Percentiles rank a stretch among this genome's conserved stretches.
phyloP scores from a whole-genome alignment of 176 grass and related monocot genomes.

The Luzula sylvatica region DNA sequence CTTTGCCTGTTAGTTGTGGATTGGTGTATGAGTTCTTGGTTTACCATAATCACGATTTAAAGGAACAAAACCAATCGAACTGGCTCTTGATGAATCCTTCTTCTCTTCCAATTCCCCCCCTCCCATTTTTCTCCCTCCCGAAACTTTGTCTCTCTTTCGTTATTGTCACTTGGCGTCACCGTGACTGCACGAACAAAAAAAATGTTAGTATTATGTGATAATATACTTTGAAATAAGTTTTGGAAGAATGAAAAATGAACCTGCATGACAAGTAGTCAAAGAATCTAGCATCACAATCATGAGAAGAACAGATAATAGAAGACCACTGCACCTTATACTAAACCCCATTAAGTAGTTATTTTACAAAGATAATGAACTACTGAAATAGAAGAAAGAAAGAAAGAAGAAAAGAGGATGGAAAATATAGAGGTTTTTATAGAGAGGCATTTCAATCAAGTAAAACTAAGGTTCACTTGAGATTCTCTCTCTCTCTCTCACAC shows the following conservation, averaged over 20 bases:
- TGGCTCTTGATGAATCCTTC: constrained; percentile 12
- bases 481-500: not conserved
- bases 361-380: not conserved
- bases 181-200: constrained; percentile 3
- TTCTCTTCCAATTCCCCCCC: not conserved
- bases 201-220: too few relatives aligned
- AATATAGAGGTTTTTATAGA: constrained; percentile 16
- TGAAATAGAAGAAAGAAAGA: not conserved
- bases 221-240: too few relatives aligned
- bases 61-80: constrained; percentile 1
- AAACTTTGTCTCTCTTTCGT: not conserved
- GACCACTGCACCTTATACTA: not conserved
- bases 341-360: constrained; percentile 9
- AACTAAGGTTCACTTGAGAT: constrained; percentile 2
- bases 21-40: constrained; percentile 46
- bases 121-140: constrained; percentile 12
- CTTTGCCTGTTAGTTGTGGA: constrained; percentile 57
- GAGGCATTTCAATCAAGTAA: constrained; percentile 12
- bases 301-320: constrained; percentile 10
- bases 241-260: constrained; percentile 8
- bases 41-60: constrained; percentile 13
- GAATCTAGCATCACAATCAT: not conserved
- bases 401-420: not conserved
- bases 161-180: not conserved
- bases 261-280: constrained; percentile 1